A percentile compares a stretch with the other conserved stretches of the same genome.
phyloP scores from a whole-genome alignment of 2,329 filamentous ascomycete genomes.

The Fusarium pseudograminearum region DNA sequence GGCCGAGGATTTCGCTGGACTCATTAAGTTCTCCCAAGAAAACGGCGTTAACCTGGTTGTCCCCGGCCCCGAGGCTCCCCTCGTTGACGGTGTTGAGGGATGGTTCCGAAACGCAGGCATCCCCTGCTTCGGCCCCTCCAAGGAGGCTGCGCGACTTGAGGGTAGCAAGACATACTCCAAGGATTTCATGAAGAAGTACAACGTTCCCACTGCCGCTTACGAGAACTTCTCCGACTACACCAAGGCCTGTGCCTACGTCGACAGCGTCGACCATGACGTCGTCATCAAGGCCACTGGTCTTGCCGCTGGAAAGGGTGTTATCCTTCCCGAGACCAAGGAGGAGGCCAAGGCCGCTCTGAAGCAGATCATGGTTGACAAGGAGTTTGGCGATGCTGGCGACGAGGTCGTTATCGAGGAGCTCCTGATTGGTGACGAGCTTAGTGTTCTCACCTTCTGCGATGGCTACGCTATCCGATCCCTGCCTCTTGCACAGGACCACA shows the following conservation, averaged over 20 bases:
- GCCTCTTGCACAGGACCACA: slow-evolving; percentile 95
- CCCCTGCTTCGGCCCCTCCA: slow-evolving; percentile 85
- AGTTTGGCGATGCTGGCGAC: slow-evolving; percentile 87
- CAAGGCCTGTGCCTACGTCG: slow-evolving; percentile 78
- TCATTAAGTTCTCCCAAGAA: slow-evolving; percentile 80
- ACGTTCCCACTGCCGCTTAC: slow-evolving; percentile 91
- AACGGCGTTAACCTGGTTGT: slow-evolving; percentile 85
- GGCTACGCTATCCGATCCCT: slow-evolving; percentile 85
- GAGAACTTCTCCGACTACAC: slow-evolving; percentile 87
- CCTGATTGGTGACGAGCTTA: slow-evolving; percentile 90
- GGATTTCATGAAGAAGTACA: slow-evolving; percentile 94
- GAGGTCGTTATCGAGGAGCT: slow-evolving; percentile 98
- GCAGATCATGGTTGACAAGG: slow-evolving; percentile 89
- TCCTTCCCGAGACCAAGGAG: slow-evolving; percentile 83
- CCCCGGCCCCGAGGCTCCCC: slow-evolving; percentile 91
- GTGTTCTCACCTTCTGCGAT: slow-evolving; percentile 91
- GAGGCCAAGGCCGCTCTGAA: slow-evolving; percentile 86
- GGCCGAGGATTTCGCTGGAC: slow-evolving; percentile 79
- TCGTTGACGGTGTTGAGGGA: slow-evolving; percentile 89
- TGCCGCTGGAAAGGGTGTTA: slow-evolving; percentile 95
- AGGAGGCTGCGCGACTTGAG: slow-evolving; percentile 88
- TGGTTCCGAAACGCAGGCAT: slow-evolving; percentile 82
- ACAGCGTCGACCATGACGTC: slow-evolving; percentile 76
- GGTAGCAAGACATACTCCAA: slow-evolving; percentile 98
- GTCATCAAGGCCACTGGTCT: slow-evolving; percentile 96